Conservation (phyloP, 495 filamentous ascomycete species). For the Patellaria atrata region DNA sequence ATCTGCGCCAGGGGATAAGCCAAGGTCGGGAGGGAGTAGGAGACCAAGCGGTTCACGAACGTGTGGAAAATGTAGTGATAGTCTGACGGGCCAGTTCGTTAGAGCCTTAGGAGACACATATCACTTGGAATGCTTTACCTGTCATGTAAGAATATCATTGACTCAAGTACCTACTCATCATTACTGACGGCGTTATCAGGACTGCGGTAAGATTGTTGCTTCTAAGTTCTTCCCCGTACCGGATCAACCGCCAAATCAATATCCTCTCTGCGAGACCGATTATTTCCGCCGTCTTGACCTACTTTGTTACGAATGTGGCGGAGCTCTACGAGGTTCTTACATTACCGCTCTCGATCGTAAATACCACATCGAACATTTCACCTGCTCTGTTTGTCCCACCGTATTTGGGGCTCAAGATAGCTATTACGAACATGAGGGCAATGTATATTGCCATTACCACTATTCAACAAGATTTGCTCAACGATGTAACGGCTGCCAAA, state of each 20-base stretch:
- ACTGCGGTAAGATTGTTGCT: conserved; percentile 90
- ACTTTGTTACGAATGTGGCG: conserved; percentile 81
- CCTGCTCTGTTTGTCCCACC: conserved; percentile 90
- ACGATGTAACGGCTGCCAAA: conserved; percentile 90
- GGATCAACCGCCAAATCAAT: conserved; percentile 74
- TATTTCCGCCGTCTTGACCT: conserved; percentile 90
- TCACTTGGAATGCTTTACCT: conserved; percentile 96
- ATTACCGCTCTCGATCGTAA: conserved; percentile 96
- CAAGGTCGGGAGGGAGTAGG: conserved; percentile 9
- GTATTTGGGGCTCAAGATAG: conserved; percentile 96
- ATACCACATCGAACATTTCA: conserved; percentile 99
- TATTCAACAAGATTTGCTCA: conserved; percentile 97
- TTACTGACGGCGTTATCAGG: conserved; percentile 35
- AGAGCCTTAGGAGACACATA: conserved; percentile 82
- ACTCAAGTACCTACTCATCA: not conserved
- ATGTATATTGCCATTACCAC: conserved; percentile 97
- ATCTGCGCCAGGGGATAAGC: conserved; percentile 3
- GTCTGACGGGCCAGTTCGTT: conserved; percentile 89
- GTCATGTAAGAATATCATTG: conserved; percentile 50
- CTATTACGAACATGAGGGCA: conserved; percentile 95
- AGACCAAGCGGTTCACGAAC: conserved; percentile 32
- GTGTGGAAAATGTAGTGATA: conserved; percentile 79
- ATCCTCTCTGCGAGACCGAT: conserved; percentile 93
- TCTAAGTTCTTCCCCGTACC: conserved; percentile 98
- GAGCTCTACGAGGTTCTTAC: conserved; percentile 89